Base-by-base conservation (phyloP, 1,139 yeast genomes). In the Debaryomycetaceae sp. region DNA sequence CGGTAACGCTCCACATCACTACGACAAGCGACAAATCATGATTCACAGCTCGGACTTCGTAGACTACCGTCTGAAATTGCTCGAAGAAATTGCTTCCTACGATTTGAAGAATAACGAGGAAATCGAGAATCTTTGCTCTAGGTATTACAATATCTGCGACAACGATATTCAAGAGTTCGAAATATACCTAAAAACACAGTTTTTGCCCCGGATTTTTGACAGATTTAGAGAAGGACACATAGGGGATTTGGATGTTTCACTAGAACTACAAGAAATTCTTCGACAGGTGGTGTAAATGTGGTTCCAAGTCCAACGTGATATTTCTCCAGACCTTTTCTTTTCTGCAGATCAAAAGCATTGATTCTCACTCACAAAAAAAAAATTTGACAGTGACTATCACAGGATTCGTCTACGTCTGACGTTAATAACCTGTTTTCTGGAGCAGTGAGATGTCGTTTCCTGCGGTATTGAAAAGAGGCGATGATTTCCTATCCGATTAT, bases 391-490 rank as follows among this genome's bases (percentile, higher is more conserved):
- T 17, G 20, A 2, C 20, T 2, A 17, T 17, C 20, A 17, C 20
- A 17, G 20, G 20, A 17, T 17, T 17, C 20, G 20, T 17, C 20
- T 36, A 4, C 23, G 14, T n/a, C n/a, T 23, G n/a, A n/a, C n/a
- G n/a, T 5, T 27, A 22, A 8, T 38, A n/a, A 8, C 2, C 11
- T 6, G 7, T 13, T 34, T 39, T 8, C 11, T 24, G 8, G 2
- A 27, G 31, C 11, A 8, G 17, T 11, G 24, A 39, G 34, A 87
- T 87, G 96, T 85, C 96, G 1, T 81, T 83, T 52, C 81, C 79
- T 44, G 84, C 77, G 52, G 96, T 89, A 30, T 65, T 86, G 45
- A 69, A 75, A 49, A 70, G 95, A 46, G 98, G 97, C 6, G 87
- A 85, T 49, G 87, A 81, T 31, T 85, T 85, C 57, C 75, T 91